These are phyloP conservation scores for Larix kaempferi DNA, from an alignment of 75 land plant genomes.

Conservation along the genomic window DNA sequence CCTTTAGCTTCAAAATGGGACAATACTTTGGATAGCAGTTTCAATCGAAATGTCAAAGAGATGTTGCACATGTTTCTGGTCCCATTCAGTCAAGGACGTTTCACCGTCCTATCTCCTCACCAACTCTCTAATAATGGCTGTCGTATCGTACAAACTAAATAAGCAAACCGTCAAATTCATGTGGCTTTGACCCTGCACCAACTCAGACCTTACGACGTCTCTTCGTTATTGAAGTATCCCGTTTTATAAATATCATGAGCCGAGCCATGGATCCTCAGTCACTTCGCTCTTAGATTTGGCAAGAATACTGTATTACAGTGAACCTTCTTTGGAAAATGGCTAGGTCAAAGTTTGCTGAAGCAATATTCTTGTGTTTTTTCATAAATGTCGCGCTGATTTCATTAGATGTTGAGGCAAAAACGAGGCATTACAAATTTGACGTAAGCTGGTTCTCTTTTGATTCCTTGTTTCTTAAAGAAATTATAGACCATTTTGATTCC, in stretches of 20 bases:
- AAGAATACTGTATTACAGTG: no score
- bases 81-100: background rate
- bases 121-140: background rate
- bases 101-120: background rate
- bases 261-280: no score
- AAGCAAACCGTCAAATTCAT: background rate
- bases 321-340: no score
- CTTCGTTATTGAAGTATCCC: background rate
- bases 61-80: no score
- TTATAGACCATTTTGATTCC: no score
- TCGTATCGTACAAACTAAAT: constrained; percentile 7
- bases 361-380: background rate
- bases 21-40: no score
- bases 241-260: no score
- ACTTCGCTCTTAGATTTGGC: no score
- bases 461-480: background rate
- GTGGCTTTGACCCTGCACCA: constrained; percentile 8
- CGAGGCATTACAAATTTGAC: background rate
- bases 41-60: no score
- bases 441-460: background rate
- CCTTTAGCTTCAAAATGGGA: no score
- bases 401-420: background rate
- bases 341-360: no score
- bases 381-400: background rate
- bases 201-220: background rate